Percentiles rank a stretch among this genome's conserved stretches.
Conservation (phyloP, 306 rosid genomes). For the Dalbergia oliveri region DNA sequence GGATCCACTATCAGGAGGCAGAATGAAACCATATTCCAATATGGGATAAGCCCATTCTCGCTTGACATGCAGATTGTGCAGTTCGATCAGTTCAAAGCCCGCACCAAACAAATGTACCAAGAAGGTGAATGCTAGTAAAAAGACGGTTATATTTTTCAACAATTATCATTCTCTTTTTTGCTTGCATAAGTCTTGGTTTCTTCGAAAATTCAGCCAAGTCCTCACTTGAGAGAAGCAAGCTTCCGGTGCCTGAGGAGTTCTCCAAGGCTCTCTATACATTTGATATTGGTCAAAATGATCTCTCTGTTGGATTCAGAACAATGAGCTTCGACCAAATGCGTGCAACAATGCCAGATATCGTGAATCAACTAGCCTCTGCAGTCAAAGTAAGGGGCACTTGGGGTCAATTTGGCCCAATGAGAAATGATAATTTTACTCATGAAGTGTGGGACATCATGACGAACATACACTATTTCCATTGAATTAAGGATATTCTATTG, state of each 20-base stretch:
- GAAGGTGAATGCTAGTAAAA: slow-evolving; percentile 58
- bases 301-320: slow-evolving; percentile 80
- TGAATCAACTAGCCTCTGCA: slow-evolving; percentile 77
- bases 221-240: slow-evolving; percentile 59
- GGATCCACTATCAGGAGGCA: slow-evolving; percentile 89
- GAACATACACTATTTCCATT: too few relatives aligned
- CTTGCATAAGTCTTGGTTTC: background rate
- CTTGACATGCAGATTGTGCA: slow-evolving; percentile 81
- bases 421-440: too few relatives aligned
- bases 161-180: background rate
- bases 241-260: slow-evolving; percentile 83
- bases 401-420: too few relatives aligned
- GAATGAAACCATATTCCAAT: slow-evolving; percentile 82
- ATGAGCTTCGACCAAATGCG: slow-evolving; percentile 71
- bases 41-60: slow-evolving; percentile 88
- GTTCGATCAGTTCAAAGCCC: slow-evolving; percentile 64
- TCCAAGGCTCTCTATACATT: slow-evolving; percentile 89
- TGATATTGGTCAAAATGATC: slow-evolving; percentile 94
- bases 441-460: too few relatives aligned
- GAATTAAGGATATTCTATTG: too few relatives aligned
- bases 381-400: slow-evolving; percentile 64
- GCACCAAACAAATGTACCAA: slow-evolving; percentile 68
- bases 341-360: slow-evolving; percentile 75
- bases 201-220: slow-evolving; percentile 60
- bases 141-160: background rate